A percentile compares a stretch with the other conserved stretches of the same genome.
Evolutionary conservation across 2,329 filamentous ascomycete species (phyloP).

Genomic region (Sclerotiophoma versabilis): DNA sequence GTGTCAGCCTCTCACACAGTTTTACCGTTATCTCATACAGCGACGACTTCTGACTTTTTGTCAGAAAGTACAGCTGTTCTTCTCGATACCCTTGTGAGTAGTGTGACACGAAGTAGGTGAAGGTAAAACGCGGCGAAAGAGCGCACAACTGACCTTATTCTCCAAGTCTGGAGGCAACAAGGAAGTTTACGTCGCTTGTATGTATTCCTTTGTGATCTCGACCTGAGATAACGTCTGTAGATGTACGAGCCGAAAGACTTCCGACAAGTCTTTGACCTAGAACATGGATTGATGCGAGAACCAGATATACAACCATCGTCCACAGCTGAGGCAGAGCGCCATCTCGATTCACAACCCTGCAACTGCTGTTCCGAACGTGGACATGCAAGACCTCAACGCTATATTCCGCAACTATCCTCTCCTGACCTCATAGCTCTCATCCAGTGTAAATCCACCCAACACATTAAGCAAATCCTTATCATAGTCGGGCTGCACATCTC

Average conservation of each 20-base stretch:
- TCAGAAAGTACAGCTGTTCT: not conserved
- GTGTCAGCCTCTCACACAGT: too few species aligned
- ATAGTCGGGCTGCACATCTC: conserved; percentile 52
- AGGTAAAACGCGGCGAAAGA: not conserved
- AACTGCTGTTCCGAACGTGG: too few species aligned
- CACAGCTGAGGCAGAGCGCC: not conserved
- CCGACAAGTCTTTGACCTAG: not conserved
- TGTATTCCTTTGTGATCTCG: too few species aligned
- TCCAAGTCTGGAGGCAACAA: too few species aligned
- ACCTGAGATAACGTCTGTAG: not conserved
- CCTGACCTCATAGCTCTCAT: conserved; percentile 37
- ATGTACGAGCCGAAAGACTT: not conserved
- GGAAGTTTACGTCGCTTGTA: too few species aligned
- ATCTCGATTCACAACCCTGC: too few species aligned
- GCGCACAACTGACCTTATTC: too few species aligned
- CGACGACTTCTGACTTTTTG: not conserved
- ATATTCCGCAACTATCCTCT: conserved; percentile 11
- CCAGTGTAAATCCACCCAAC: conserved; percentile 45
- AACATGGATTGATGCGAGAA: too few species aligned
- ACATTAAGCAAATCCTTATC: conserved; percentile 49
- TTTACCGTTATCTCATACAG: not conserved
- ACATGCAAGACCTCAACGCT: not conserved
- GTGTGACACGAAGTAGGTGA: not conserved
- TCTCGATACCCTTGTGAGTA: not conserved
- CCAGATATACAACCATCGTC: too few species aligned